Evolutionary conservation across 2,329 filamentous ascomycete genomes (phyloP).

Genomic region (Amauroascus verrucosus): DNA sequence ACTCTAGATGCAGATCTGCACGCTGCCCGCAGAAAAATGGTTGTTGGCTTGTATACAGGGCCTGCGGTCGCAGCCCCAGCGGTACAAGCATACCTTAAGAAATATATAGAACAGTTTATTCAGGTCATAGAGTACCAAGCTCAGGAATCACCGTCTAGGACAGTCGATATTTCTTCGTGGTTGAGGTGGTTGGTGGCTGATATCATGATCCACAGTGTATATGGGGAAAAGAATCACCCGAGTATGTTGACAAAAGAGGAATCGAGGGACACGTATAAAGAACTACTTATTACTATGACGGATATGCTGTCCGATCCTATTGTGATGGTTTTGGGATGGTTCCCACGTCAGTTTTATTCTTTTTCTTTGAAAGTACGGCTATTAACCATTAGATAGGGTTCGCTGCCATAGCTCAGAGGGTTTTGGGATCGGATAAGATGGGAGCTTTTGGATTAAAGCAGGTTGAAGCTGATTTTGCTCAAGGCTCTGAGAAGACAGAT

Average conservation of each 20-base stretch:
- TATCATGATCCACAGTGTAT: constrained; percentile 16
- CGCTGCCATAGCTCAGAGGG: not conserved
- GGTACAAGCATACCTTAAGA: constrained; percentile 12
- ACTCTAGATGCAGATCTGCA: constrained; percentile 16
- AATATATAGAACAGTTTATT: constrained; percentile 14
- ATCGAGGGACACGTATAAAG: constrained; percentile 12
- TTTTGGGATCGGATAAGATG: constrained; percentile 6
- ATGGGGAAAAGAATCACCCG: constrained; percentile 10
- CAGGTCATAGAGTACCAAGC: constrained; percentile 12
- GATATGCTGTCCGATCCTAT: not conserved
- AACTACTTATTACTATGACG: constrained; percentile 8
- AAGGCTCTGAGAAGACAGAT: not conserved
- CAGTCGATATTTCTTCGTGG: constrained; percentile 14
- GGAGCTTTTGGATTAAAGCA: constrained; percentile 12
- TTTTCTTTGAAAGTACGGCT: not conserved
- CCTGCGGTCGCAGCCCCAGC: constrained; percentile 11
- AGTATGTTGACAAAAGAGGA: constrained; percentile 13
- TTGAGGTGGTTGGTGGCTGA: constrained; percentile 16
- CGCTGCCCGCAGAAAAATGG: constrained; percentile 14
- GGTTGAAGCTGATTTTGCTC: constrained; percentile 12
- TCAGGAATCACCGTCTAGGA: constrained; percentile 3
- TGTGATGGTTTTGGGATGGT: constrained; percentile 10
- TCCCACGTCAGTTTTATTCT: constrained; percentile 14
- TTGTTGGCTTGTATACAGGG: constrained; percentile 14
- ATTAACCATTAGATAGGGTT: constrained; percentile 1